phyloP scores from a whole-genome alignment of 1,284 basidiomycete species.

The Mycena sp. region DNA sequence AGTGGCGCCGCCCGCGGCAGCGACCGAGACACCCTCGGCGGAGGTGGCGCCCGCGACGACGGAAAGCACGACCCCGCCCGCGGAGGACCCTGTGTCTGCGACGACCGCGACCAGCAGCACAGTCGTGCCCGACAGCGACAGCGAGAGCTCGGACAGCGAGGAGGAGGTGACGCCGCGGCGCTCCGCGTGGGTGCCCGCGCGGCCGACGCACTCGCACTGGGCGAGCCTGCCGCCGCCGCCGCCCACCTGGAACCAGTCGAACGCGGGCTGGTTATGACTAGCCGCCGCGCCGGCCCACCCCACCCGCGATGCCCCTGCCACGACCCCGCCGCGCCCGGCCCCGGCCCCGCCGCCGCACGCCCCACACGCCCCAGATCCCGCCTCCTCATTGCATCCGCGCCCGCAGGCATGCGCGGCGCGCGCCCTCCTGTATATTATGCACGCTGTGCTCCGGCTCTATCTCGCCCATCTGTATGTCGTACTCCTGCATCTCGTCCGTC shows the following conservation, averaged over 20 bases:
- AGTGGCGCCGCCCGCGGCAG: background rate
- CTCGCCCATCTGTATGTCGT: constrained; percentile 62
- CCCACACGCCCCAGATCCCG: constrained; percentile 20
- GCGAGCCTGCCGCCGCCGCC: constrained; percentile 5
- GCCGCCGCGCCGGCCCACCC: background rate
- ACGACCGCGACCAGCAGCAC: background rate
- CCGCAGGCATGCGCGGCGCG: constrained; percentile 51
- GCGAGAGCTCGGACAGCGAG: constrained; percentile 24
- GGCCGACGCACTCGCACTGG: constrained; percentile 74
- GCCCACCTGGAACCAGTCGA: constrained; percentile 6
- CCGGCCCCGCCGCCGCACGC: constrained; percentile 36
- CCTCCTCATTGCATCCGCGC: constrained; percentile 32
- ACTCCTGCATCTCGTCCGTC: constrained; percentile 50
- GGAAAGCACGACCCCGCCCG: background rate
- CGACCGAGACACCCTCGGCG: background rate
- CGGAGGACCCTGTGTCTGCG: background rate
- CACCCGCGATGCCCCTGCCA: background rate
- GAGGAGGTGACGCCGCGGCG: constrained; percentile 11
- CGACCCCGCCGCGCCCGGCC: constrained; percentile 9
- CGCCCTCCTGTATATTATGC: constrained; percentile 44
- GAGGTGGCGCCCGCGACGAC: background rate
- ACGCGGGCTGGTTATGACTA: constrained; percentile 23
- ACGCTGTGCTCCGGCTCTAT: constrained; percentile 54
- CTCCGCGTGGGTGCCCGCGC: constrained; percentile 66
- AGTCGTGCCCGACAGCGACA: constrained; percentile 13